Evolutionary conservation across 2,329 filamentous ascomycete species (phyloP).

Genomic region (Fusarium beomiforme): DNA sequence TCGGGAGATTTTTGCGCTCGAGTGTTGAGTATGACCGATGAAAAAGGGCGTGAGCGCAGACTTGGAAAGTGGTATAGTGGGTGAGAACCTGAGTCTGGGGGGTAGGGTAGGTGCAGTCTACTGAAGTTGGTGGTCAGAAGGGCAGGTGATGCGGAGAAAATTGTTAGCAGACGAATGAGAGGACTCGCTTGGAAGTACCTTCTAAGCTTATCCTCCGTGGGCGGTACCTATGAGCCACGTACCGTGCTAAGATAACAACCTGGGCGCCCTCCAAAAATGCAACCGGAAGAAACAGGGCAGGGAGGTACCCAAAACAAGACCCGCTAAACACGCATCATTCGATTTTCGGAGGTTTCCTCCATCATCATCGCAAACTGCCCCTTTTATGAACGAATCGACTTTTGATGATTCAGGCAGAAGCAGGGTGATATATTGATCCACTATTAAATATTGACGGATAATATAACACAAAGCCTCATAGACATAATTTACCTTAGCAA

Average conservation of each 20-base stretch:
- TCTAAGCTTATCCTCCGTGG: not conserved
- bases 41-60: conserved; percentile 29
- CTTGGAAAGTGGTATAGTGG: conserved; percentile 33
- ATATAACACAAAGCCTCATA: not conserved
- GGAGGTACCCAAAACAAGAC: conserved; percentile 25
- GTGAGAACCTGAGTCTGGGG: conserved; percentile 25
- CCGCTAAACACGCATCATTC: conserved; percentile 38
- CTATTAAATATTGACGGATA: not conserved
- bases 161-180: conserved; percentile 29
- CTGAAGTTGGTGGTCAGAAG: conserved; percentile 31
- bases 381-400: conserved; percentile 9
- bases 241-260: conserved; percentile 25
- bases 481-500: not conserved
- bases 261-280: conserved; percentile 13
- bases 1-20: conserved; percentile 16
- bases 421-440: not conserved
- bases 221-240: conserved; percentile 6
- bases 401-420: not conserved
- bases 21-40: conserved; percentile 13
- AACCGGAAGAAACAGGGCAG: conserved; percentile 39
- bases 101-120: conserved; percentile 20
- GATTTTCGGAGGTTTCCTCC: conserved; percentile 44
- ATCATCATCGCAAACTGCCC: conserved; percentile 22
- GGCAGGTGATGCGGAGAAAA: conserved; percentile 44
- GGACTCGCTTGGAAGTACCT: conserved; percentile 21